phyloP scores from a whole-genome alignment of 129 eudicot species.

The Arctium lappa region DNA sequence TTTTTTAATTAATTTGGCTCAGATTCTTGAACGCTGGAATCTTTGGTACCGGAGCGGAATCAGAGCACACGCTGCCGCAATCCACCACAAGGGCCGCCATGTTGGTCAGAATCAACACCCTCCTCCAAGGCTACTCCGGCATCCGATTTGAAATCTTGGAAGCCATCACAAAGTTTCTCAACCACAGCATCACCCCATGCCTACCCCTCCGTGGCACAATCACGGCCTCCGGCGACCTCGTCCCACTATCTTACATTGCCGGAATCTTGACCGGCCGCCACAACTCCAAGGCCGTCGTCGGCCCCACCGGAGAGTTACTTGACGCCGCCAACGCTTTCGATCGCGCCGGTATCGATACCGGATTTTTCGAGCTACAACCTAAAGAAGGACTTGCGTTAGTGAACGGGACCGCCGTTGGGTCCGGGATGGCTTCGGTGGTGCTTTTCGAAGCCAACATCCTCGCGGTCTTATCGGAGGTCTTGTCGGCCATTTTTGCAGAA shows the following conservation, averaged over 20 bases:
- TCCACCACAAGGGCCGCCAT: conserved; percentile 64
- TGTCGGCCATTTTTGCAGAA: conserved; percentile 61
- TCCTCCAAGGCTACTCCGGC: conserved; percentile 75
- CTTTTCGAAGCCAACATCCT: conserved; percentile 65
- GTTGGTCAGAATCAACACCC: conserved; percentile 71
- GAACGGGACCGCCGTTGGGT: conserved; percentile 75
- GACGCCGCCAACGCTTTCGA: conserved; percentile 40
- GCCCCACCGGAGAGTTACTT: conserved; percentile 48
- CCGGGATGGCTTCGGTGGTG: conserved; percentile 63
- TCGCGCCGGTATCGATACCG: conserved; percentile 37
- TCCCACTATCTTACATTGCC: conserved; percentile 73
- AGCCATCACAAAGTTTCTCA: conserved; percentile 48
- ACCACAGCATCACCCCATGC: conserved; percentile 65
- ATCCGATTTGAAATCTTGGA: conserved; percentile 68
- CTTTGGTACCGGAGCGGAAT: conserved; percentile 50
- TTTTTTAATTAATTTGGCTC: background rate
- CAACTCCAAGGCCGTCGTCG: conserved; percentile 59
- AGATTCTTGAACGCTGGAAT: conserved; percentile 74
- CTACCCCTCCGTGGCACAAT: conserved; percentile 68
- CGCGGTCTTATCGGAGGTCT: conserved; percentile 53
- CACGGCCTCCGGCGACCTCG: conserved; percentile 66
- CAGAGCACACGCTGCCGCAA: conserved; percentile 53
- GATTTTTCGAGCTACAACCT: conserved; percentile 62
- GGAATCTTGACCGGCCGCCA: conserved; percentile 57
- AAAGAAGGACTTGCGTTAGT: conserved; percentile 65